These are phyloP conservation scores for Cladosporium sp. DNA, from an alignment of 2,329 filamentous ascomycete species.

Conservation along the genomic window DNA sequence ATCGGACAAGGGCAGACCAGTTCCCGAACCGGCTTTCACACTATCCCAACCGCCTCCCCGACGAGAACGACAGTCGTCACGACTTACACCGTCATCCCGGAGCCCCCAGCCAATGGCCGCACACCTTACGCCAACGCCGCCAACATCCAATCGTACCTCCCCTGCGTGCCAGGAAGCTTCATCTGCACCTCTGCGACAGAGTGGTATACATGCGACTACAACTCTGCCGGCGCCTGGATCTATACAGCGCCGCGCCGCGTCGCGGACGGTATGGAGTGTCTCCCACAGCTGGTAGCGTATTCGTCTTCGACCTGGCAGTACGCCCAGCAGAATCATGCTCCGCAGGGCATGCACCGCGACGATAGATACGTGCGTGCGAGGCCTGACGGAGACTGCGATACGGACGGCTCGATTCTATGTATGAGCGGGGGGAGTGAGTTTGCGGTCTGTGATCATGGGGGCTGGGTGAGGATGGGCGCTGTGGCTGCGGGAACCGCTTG, in stretches of 20 bases:
- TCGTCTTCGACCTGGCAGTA: slow-evolving; percentile 14
- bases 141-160: slow-evolving; percentile 28
- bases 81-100: slow-evolving; percentile 5
- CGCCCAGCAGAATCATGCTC: slow-evolving; percentile 23
- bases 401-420: slow-evolving; percentile 24
- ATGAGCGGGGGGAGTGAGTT: slow-evolving; percentile 23
- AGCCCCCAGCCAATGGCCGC: slow-evolving; percentile 7
- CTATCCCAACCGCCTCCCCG: slow-evolving; percentile 11
- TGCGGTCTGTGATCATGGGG: slow-evolving; percentile 27
- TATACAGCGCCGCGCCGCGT: slow-evolving; percentile 29
- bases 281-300: slow-evolving; percentile 27
- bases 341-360: slow-evolving; percentile 26
- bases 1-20: slow-evolving; percentile 12
- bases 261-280: slow-evolving; percentile 32
- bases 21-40: slow-evolving; percentile 7
- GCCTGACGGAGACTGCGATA: slow-evolving; percentile 24
- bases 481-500: slow-evolving; percentile 27
- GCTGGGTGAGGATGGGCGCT: slow-evolving; percentile 28
- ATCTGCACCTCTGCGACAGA: slow-evolving; percentile 31
- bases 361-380: slow-evolving; percentile 27
- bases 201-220: slow-evolving; percentile 34
- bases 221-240: slow-evolving; percentile 21
- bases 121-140: slow-evolving; percentile 22
- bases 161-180: slow-evolving; percentile 36
- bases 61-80: background rate